Evolutionary conservation across 495 filamentous ascomycete genomes (phyloP).

Genomic region (Parmelia sp.): DNA sequence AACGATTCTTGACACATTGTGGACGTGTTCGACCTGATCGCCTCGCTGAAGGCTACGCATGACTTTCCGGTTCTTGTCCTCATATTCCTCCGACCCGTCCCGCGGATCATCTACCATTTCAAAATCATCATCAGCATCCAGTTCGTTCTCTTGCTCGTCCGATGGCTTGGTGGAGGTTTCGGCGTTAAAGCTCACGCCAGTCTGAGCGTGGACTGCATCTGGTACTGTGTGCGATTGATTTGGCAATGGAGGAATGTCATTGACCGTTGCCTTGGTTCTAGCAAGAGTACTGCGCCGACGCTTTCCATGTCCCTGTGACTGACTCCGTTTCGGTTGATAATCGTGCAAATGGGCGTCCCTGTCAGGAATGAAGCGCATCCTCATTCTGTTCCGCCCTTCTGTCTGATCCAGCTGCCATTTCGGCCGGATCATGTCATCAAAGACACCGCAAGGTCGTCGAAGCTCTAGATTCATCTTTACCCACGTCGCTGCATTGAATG

Average conservation of each 20-base stretch:
- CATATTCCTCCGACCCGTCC: conserved; percentile 77
- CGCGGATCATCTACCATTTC: conserved; percentile 86
- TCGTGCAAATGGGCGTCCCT: conserved; percentile 58
- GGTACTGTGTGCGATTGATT: conserved; percentile 5
- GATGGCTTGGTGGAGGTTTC: neutral
- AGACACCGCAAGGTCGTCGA: conserved; percentile 67
- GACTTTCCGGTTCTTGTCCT: conserved; percentile 96
- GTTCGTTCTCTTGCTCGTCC: conserved; percentile 12
- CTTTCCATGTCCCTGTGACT: conserved; percentile 39
- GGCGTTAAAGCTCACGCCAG: neutral
- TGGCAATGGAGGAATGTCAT: conserved; percentile 14
- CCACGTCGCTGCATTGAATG: conserved; percentile 66
- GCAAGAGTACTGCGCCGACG: conserved; percentile 16
- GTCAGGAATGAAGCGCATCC: conserved; percentile 76
- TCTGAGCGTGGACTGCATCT: neutral
- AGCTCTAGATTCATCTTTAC: conserved; percentile 67
- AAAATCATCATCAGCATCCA: conserved; percentile 73
- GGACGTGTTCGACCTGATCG: conserved; percentile 87
- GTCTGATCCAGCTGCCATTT: conserved; percentile 94
- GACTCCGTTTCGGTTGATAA: conserved; percentile 79
- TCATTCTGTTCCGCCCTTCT: conserved; percentile 92
- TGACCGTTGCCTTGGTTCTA: conserved; percentile 8
- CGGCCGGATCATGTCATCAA: conserved; percentile 54
- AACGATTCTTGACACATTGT: conserved; percentile 89
- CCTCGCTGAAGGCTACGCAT: conserved; percentile 89